A percentile compares a stretch with the other conserved stretches of the same genome.
phyloP scores from a whole-genome alignment of 2,329 filamentous ascomycete genomes.

The Gnomoniopsis sp. region DNA sequence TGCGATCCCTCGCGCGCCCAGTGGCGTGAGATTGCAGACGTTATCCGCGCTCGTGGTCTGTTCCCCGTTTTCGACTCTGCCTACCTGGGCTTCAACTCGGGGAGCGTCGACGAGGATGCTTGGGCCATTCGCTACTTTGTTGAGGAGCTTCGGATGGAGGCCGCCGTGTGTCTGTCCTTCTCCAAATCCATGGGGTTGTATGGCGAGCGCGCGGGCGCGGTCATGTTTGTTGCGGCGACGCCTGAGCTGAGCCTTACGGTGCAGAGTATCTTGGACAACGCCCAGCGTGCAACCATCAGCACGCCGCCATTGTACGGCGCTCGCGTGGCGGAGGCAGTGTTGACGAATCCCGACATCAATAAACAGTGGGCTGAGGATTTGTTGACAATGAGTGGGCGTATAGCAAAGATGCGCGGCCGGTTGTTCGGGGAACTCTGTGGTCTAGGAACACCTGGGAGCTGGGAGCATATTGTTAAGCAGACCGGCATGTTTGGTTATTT shows the following conservation, averaged over 20 bases:
- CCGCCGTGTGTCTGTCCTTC: slow-evolving; percentile 57
- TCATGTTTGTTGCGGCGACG: slow-evolving; percentile 25
- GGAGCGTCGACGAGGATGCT: slow-evolving; percentile 27
- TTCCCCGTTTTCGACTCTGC: slow-evolving; percentile 33
- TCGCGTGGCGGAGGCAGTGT: slow-evolving; percentile 30
- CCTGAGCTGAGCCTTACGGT: slow-evolving; percentile 18
- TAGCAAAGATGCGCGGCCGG: slow-evolving; percentile 31
- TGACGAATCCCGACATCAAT: slow-evolving; percentile 25
- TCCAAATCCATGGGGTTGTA: slow-evolving; percentile 56
- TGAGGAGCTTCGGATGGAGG: slow-evolving; percentile 39
- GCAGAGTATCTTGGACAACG: slow-evolving; percentile 28
- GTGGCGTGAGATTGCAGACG: slow-evolving; percentile 27
- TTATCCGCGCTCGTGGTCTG: slow-evolving; percentile 21
- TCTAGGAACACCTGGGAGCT: slow-evolving; percentile 32
- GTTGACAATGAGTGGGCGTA: slow-evolving; percentile 33
- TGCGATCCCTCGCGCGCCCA: slow-evolving; percentile 34
- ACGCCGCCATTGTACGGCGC: slow-evolving; percentile 34
- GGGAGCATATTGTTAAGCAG: slow-evolving; percentile 34
- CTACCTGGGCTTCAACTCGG: slow-evolving; percentile 30
- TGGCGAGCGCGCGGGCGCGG: slow-evolving; percentile 33
- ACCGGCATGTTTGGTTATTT: slow-evolving; percentile 42
- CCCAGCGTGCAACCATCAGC: slow-evolving; percentile 32
- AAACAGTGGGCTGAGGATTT: slow-evolving; percentile 34
- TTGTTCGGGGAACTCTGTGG: slow-evolving; percentile 30
- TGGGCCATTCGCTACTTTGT: slow-evolving; percentile 30